Base-by-base conservation (phyloP, 2,329 filamentous ascomycete genomes). In the Fusarium sp. region DNA sequence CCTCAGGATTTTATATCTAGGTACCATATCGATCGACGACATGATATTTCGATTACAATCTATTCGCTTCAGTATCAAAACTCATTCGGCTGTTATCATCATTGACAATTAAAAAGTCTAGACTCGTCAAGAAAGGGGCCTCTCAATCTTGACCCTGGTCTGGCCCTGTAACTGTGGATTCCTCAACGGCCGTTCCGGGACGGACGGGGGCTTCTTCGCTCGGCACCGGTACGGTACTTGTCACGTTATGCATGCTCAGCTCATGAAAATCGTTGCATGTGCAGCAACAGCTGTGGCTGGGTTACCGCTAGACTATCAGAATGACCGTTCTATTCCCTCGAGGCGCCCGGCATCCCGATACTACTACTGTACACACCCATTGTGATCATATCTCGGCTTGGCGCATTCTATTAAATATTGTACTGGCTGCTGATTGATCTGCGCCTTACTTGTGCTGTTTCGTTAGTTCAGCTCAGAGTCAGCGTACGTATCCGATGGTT, bases 181-280 rank as follows among this genome's bases (percentile, higher is more conserved):
- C 11, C 31, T 27, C 32, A 53, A 48, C 63, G 61, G 67, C 62
- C 49, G 63, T 62, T 66, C 67, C 67, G 57, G 49, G 48, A 57
- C 56, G 61, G 66, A 19, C 19, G 52, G 54, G 54, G 19, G 19
- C 19, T 19, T 19, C 53, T 63, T 64, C 58, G 56, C 52, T 64
- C 61, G 61, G 61, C 61, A 62, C 61, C 64, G 62, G 54, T 41
- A 66, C 67, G 59, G 66, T 65, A 68, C 64, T 66, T 63, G 53
- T 69, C 67, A 70, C 66, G 64, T 61, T 49, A 63, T 45, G 33
- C 53, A 63, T 45, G 33, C 53, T 68, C 61, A 58, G 50, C 61
- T 61, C 61, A 65, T 25, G 54, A 21, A 35, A 60, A 25, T 25
- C 23, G 23, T 25, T 25, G 23, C 8, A 25, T 3, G 23, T 25